phyloP scores from a whole-genome alignment of 2,329 filamentous ascomycete genomes.

The Pestalotiopsis sp. region DNA sequence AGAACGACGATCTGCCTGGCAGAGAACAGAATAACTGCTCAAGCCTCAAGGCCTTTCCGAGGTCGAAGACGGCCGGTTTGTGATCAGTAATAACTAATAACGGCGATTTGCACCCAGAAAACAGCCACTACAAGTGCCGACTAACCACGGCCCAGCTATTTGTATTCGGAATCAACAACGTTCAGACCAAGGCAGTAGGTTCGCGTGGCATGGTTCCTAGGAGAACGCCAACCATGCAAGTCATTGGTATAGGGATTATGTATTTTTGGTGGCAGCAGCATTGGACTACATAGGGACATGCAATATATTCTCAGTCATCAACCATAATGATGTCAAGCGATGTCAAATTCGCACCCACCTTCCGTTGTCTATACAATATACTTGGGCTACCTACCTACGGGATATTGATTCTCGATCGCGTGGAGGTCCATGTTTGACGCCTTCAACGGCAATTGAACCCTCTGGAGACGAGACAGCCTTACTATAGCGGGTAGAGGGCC shows the following conservation, averaged over 20 bases:
- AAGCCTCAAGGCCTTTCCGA: not conserved
- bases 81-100: not conserved
- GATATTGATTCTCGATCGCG: not conserved
- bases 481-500: not conserved
- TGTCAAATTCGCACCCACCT: too few species aligned
- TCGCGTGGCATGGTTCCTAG: too few species aligned
- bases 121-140: not conserved
- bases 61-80: not conserved
- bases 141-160: not conserved
- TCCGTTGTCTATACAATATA: too few species aligned
- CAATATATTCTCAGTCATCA: too few species aligned
- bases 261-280: not conserved
- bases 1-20: not conserved
- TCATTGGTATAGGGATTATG: not conserved
- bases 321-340: too few species aligned
- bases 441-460: not conserved
- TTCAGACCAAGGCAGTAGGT: not conserved
- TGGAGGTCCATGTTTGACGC: not conserved
- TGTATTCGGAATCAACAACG: not conserved
- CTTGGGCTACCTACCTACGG: too few species aligned
- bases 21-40: not conserved
- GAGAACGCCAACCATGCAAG: too few species aligned
- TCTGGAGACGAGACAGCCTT: not conserved
- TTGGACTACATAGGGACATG: too few species aligned
- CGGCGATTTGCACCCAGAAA: not conserved